Conservation (phyloP, 495 filamentous ascomycete species). For the Lepidopterella palustris region DNA sequence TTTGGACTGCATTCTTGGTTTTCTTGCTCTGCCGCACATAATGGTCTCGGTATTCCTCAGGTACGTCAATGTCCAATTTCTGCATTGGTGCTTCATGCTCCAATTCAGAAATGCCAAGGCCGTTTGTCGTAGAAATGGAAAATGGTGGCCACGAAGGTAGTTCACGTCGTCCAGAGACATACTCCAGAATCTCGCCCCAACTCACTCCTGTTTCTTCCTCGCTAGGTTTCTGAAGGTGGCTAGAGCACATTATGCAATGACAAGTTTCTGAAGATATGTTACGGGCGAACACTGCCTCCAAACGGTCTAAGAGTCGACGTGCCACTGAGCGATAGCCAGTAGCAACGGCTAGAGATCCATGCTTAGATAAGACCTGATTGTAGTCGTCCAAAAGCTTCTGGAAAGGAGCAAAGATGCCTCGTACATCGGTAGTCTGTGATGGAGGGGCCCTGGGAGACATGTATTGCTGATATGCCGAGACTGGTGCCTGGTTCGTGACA, state of each 20-base stretch:
- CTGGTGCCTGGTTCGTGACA: slow-evolving; percentile 29
- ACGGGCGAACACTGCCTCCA: slow-evolving; percentile 88
- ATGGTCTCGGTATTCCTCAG: slow-evolving; percentile 81
- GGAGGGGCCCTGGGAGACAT: slow-evolving; percentile 35
- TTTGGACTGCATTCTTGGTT: slow-evolving; percentile 74
- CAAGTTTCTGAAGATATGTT: slow-evolving; percentile 82
- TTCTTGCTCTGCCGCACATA: slow-evolving; percentile 84
- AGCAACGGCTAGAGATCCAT: slow-evolving; percentile 88
- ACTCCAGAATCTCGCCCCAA: slow-evolving; percentile 94
- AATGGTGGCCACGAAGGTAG: slow-evolving; percentile 86
- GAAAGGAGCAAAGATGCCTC: slow-evolving; percentile 69
- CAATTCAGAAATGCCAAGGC: slow-evolving; percentile 49
- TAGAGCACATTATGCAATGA: slow-evolving; percentile 69
- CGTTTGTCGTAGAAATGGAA: slow-evolving; percentile 36
- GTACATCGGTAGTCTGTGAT: slow-evolving; percentile 41
- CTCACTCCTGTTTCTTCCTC: slow-evolving; percentile 62
- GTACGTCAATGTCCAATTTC: slow-evolving; percentile 84
- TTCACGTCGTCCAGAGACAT: slow-evolving; percentile 78
- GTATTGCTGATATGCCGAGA: slow-evolving; percentile 41
- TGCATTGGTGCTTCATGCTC: slow-evolving; percentile 55
- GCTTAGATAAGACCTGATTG: slow-evolving; percentile 66
- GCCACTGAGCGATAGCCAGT: slow-evolving; percentile 94
- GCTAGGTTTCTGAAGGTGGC: slow-evolving; percentile 34
- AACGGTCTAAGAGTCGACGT: slow-evolving; percentile 81
- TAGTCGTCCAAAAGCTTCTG: slow-evolving; percentile 81